These are phyloP conservation scores for Echinochloa phyllopogon DNA, from an alignment of 176 grass and related monocot species.

Conservation along the genomic window DNA sequence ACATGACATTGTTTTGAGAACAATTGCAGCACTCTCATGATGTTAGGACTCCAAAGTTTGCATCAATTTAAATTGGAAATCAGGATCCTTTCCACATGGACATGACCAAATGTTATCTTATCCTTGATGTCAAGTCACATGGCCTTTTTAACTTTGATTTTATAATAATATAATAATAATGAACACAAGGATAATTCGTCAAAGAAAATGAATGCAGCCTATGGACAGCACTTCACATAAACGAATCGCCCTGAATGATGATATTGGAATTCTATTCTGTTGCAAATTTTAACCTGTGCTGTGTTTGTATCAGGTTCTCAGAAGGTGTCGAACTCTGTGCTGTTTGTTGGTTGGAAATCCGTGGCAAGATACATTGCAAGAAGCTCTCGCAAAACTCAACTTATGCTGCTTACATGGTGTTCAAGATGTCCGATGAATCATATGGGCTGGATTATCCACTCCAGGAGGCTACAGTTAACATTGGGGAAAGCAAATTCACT, in stretches of 20 bases:
- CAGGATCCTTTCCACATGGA: background rate
- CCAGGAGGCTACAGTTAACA: constrained; percentile 31
- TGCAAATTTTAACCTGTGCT: background rate
- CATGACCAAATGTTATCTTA: background rate
- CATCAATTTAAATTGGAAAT: background rate
- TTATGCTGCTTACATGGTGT: constrained; percentile 60
- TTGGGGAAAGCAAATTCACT: background rate
- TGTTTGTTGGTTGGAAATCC: constrained; percentile 62
- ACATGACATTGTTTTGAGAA: background rate
- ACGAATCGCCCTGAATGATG: background rate
- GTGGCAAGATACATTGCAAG: constrained; percentile 49
- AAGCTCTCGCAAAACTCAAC: constrained; percentile 48
- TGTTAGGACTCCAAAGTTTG: background rate
- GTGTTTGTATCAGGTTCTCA: constrained; percentile 42
- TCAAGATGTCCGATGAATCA: constrained; percentile 31
- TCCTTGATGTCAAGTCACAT: background rate
- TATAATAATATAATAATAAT: background rate
- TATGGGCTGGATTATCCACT: constrained; percentile 22
- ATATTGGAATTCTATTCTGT: background rate
- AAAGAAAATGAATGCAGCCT: background rate
- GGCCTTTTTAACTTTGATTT: background rate
- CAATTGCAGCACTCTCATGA: background rate
- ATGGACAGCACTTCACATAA: background rate
- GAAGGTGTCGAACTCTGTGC: constrained; percentile 30
- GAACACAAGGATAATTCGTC: background rate